A percentile compares a stretch with the other conserved stretches of the same genome.
Evolutionary conservation across 768 basidiomycete genomes (phyloP).

Genomic region (Favolaschia claudopus): DNA sequence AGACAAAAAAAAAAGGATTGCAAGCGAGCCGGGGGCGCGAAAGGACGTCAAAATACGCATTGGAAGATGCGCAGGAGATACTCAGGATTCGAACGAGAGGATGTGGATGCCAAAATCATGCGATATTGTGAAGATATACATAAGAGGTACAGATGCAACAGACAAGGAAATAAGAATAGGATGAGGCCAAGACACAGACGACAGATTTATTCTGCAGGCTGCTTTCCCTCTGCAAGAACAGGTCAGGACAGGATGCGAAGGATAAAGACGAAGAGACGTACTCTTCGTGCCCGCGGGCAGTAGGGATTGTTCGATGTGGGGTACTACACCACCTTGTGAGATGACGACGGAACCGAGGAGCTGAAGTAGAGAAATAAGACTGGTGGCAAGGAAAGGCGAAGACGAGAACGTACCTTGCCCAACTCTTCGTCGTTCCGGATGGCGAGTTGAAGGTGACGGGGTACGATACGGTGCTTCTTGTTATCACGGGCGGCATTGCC

Average conservation of each 20-base stretch:
- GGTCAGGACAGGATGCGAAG: not conserved
- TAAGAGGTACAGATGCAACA: not conserved
- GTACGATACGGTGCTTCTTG: conserved; percentile 96
- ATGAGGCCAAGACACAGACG: not conserved
- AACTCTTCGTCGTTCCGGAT: conserved; percentile 95
- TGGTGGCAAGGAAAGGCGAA: not conserved
- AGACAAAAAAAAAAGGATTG: too few relatives aligned
- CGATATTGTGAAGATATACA: too few relatives aligned
- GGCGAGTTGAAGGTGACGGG: conserved; percentile 92
- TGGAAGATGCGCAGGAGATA: too few relatives aligned
- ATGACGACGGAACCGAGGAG: conserved; percentile 87
- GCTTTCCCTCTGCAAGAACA: conserved; percentile 1
- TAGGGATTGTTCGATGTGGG: conserved; percentile 66
- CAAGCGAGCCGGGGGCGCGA: too few relatives aligned
- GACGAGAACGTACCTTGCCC: conserved; percentile 27
- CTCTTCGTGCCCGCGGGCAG: conserved; percentile 35
- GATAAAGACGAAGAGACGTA: not conserved
- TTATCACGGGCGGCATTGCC: conserved; percentile 91
- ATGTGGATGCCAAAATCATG: too few relatives aligned
- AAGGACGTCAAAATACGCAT: too few relatives aligned
- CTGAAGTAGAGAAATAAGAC: conserved; percentile 4
- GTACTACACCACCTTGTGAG: conserved; percentile 94
- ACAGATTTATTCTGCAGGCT: too few relatives aligned
- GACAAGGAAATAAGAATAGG: not conserved
- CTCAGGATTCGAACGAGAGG: too few relatives aligned